These are phyloP conservation scores for Vitis hybrid DNA, from an alignment of 177 flowering plant genomes.

Conservation along the genomic window DNA sequence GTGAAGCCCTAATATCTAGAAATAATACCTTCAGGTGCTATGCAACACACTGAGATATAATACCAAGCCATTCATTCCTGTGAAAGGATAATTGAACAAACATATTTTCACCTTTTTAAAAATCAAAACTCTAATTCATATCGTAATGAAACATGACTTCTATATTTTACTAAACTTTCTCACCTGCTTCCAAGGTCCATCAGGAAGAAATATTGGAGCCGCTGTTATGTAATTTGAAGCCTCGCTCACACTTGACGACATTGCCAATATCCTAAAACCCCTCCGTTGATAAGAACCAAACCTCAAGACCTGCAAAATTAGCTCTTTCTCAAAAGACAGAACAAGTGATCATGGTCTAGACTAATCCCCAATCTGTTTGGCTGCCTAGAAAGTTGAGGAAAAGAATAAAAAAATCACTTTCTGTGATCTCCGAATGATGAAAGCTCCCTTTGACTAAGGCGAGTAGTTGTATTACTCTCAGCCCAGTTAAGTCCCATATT, in stretches of 20 bases:
- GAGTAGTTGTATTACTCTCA: neutral
- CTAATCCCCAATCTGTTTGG: neutral
- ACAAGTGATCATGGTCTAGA: neutral
- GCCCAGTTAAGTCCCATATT: no score
- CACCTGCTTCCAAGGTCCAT: slow-evolving; percentile 92
- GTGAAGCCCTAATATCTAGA: no score
- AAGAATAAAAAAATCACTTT: neutral
- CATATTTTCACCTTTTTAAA: no score
- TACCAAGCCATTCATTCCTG: no score
- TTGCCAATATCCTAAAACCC: slow-evolving; percentile 29
- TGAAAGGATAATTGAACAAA: no score
- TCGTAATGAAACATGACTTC: no score
- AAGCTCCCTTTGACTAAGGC: neutral
- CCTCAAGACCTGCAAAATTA: slow-evolving; percentile 26
- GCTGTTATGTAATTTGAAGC: slow-evolving; percentile 58
- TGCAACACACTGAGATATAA: no score
- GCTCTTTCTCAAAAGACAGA: neutral
- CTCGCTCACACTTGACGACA: slow-evolving; percentile 29
- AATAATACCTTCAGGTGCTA: no score
- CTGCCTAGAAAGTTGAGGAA: neutral
- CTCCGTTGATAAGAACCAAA: slow-evolving; percentile 16
- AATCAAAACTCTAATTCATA: no score
- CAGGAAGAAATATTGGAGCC: slow-evolving; percentile 87
- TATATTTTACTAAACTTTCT: neutral
- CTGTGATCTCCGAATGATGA: neutral